A percentile compares a stretch with the other conserved stretches of the same genome.
Evolutionary conservation across 2,329 filamentous ascomycete species (phyloP).

Genomic region (Proliferodiscus dingleyae): DNA sequence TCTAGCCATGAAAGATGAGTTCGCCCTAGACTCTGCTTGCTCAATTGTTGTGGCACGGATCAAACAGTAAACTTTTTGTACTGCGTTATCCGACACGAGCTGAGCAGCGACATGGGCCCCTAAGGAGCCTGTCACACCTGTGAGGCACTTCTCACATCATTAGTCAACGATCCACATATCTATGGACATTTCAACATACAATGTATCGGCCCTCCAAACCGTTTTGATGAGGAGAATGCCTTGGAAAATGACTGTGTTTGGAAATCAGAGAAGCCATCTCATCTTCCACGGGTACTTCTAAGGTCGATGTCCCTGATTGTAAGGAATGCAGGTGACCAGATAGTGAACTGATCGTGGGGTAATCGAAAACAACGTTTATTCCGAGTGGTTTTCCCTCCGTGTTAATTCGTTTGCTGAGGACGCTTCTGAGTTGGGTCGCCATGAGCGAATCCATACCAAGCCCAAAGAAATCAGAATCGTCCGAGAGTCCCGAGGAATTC

Average conservation of each 20-base stretch:
- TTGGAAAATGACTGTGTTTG: conserved; percentile 37
- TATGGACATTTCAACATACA: not conserved
- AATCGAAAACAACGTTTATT: conserved; percentile 56
- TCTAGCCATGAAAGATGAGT: conserved; percentile 34
- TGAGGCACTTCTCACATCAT: conserved; percentile 51
- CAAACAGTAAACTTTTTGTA: conserved; percentile 49
- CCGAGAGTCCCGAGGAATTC: too few relatives aligned
- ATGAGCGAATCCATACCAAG: conserved; percentile 55
- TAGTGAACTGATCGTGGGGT: conserved; percentile 44
- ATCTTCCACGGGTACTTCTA: conserved; percentile 33
- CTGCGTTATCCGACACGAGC: conserved; percentile 51
- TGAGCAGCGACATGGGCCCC: conserved; percentile 56
- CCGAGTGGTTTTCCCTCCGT: conserved; percentile 41
- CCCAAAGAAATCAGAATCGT: conserved; percentile 53
- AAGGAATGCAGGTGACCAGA: conserved; percentile 41
- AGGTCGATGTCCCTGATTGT: conserved; percentile 32
- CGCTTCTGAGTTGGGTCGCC: conserved; percentile 49
- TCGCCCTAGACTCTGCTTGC: conserved; percentile 32
- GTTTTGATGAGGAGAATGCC: conserved; percentile 15
- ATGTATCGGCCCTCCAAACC: conserved; percentile 7
- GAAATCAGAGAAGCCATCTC: conserved; percentile 43
- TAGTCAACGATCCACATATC: not conserved
- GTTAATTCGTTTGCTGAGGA: conserved; percentile 47
- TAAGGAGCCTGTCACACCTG: conserved; percentile 61
- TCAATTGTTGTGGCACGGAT: conserved; percentile 37